A percentile compares a stretch with the other conserved stretches of the same genome.
Evolutionary conservation across 768 basidiomycete genomes (phyloP).

Genomic region (Rhizopogon salebrosus): DNA sequence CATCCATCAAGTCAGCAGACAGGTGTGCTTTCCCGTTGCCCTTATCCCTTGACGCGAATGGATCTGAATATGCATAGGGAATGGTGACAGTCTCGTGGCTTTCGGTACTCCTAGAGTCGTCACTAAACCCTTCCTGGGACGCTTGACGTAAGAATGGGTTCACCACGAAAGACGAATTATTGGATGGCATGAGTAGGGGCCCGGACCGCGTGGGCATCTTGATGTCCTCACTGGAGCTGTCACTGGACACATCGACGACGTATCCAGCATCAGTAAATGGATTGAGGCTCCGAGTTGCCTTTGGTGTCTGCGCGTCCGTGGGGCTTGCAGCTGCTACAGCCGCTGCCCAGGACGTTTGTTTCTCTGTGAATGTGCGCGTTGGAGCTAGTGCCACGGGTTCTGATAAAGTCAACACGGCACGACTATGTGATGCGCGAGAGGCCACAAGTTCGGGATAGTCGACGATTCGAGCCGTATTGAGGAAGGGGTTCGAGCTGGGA

Average conservation of each 20-base stretch:
- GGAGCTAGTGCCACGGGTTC: neutral
- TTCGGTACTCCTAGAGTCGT: neutral
- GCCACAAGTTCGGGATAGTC: neutral
- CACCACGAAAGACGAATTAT: neutral
- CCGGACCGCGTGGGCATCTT: neutral
- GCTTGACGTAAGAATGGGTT: conserved; percentile 1
- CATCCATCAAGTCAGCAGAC: neutral
- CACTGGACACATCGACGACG: neutral
- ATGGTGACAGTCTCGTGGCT: neutral
- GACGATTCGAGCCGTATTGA: neutral
- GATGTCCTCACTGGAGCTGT: neutral
- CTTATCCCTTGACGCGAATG: neutral
- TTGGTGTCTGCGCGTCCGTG: neutral
- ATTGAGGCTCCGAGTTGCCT: neutral
- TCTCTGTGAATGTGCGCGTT: neutral
- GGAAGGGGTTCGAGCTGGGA: conserved; percentile 2
- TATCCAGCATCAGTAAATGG: neutral
- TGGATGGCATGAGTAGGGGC: neutral
- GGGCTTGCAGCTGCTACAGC: conserved; percentile 6
- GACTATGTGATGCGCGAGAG: neutral
- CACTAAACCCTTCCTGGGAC: neutral
- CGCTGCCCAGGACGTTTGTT: conserved; percentile 2
- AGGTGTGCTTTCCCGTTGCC: neutral
- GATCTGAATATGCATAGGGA: neutral
- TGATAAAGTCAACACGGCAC: neutral